These are phyloP conservation scores for Aspergillus caelatus DNA, from an alignment of 2,329 filamentous ascomycete species.

Conservation along the genomic window DNA sequence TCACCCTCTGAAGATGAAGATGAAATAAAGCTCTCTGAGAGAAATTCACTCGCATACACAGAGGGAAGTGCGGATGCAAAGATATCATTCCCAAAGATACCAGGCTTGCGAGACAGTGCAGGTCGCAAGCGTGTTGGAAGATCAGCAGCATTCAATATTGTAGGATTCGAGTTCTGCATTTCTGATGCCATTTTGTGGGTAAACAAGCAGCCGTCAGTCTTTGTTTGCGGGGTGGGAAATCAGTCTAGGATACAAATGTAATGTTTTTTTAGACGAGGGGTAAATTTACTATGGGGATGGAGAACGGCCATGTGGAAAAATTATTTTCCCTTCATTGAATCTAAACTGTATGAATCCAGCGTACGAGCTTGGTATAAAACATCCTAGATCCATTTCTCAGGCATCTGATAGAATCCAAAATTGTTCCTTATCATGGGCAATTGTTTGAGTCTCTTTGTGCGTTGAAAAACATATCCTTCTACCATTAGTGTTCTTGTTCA, in stretches of 20 bases:
- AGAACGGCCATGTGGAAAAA: background rate
- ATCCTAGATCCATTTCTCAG: background rate
- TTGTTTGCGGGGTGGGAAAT: background rate
- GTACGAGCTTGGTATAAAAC: background rate
- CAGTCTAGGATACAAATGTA: background rate
- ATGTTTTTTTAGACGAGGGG: background rate
- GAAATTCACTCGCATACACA: constrained; percentile 53
- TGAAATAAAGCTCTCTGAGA: constrained; percentile 40
- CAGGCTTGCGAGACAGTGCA: constrained; percentile 47
- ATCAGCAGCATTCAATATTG: constrained; percentile 84
- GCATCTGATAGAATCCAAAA: background rate
- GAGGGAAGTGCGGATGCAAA: constrained; percentile 59
- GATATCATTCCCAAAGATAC: constrained; percentile 38
- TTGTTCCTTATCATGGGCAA: background rate
- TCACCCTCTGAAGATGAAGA: constrained; percentile 48
- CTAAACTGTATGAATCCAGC: background rate
- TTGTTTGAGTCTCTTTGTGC: background rate
- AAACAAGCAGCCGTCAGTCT: background rate
- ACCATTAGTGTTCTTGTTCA: no score
- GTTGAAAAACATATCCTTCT: background rate
- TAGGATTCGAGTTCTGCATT: constrained; percentile 73
- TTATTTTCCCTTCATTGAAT: background rate
- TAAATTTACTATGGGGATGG: background rate
- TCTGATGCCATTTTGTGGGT: constrained; percentile 32
- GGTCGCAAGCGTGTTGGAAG: constrained; percentile 73